Evolutionary conservation across 768 basidiomycete genomes (phyloP).

Genomic region (Pholiota microspora): DNA sequence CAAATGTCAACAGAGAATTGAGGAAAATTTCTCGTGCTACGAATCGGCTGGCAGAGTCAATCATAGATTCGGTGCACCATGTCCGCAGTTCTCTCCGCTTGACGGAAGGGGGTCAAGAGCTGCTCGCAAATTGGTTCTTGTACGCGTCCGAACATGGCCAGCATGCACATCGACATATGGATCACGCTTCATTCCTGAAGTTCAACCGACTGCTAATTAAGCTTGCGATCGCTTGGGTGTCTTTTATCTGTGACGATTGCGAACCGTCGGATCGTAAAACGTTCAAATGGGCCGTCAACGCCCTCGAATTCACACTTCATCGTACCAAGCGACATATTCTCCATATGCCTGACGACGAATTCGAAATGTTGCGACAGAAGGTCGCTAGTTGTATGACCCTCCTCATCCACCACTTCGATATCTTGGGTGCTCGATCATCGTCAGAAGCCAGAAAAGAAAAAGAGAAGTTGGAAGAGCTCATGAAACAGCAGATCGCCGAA

Average conservation of each 20-base stretch:
- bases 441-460: constrained; percentile 88
- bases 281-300: constrained; percentile 97
- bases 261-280: constrained; percentile 93
- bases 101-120: constrained; percentile 71
- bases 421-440: constrained; percentile 89
- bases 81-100: constrained; percentile 68
- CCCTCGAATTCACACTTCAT: constrained; percentile 87
- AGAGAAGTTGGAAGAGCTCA: constrained; percentile 70
- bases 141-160: constrained; percentile 97
- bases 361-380: constrained; percentile 84
- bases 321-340: constrained; percentile 90
- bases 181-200: constrained; percentile 60
- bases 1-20: constrained; percentile 84
- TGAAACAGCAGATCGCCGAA: constrained; percentile 51
- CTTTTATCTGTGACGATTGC: constrained; percentile 98
- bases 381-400: constrained; percentile 96
- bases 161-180: constrained; percentile 88
- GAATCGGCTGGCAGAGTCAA: constrained; percentile 87
- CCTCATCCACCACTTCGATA: constrained; percentile 97
- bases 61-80: constrained; percentile 88
- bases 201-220: constrained; percentile 85
- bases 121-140: constrained; percentile 90
- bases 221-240: constrained; percentile 95
- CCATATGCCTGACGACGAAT: constrained; percentile 84
- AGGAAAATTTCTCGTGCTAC: constrained; percentile 89